Percentiles rank a stretch among this genome's conserved stretches.
These are phyloP conservation scores for Lentinus polychrous DNA, from an alignment of 1,284 basidiomycete species.

Conservation along the genomic window DNA sequence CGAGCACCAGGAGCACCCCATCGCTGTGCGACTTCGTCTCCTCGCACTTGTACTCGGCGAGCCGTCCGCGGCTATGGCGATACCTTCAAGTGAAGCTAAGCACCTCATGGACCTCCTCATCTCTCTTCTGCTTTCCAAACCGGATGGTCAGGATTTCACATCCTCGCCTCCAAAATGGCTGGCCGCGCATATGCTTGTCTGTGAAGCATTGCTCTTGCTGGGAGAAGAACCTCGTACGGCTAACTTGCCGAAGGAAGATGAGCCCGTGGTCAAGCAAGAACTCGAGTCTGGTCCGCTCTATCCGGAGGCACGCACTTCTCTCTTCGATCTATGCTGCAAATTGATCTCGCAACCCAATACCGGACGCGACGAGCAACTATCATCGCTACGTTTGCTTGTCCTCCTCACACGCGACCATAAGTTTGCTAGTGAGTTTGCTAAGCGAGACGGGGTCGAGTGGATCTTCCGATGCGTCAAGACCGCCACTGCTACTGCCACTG, in stretches of 20 bases:
- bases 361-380: constrained; percentile 74
- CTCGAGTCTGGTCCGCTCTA: constrained; percentile 52
- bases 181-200: constrained; percentile 73
- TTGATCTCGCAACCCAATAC: constrained; percentile 57
- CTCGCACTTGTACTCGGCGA: constrained; percentile 81
- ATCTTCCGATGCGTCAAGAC: constrained; percentile 63
- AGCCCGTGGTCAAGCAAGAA: constrained; percentile 42
- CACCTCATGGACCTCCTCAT: constrained; percentile 62
- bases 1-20: constrained; percentile 62
- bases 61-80: constrained; percentile 44
- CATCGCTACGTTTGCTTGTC: constrained; percentile 74
- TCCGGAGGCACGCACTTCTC: constrained; percentile 50
- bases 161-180: constrained; percentile 74
- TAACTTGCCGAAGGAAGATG: constrained; percentile 60
- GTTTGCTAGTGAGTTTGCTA: constrained; percentile 55
- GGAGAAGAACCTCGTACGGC: constrained; percentile 66
- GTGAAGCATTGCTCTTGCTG: constrained; percentile 74
- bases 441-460: constrained; percentile 53
- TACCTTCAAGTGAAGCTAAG: constrained; percentile 36
- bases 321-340: constrained; percentile 71
- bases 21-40: constrained; percentile 79
- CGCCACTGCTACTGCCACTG: constrained; percentile 37
- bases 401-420: constrained; percentile 70
- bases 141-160: constrained; percentile 40
- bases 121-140: constrained; percentile 55